Conservation (phyloP, 2,329 filamentous ascomycete species). For the Hypoxylon sp. region DNA sequence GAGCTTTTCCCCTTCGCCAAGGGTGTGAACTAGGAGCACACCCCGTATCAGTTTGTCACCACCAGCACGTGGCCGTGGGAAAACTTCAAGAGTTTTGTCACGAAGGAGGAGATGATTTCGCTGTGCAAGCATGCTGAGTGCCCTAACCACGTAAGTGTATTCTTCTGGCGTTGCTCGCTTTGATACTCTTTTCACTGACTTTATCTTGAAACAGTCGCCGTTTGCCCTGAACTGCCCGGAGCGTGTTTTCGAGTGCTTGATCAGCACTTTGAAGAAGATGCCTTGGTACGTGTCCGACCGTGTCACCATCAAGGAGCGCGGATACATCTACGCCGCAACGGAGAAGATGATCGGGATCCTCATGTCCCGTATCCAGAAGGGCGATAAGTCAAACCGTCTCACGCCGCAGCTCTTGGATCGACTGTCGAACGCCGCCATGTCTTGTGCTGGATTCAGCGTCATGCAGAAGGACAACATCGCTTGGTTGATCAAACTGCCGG, state of each 20-base stretch:
- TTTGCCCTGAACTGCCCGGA: constrained; percentile 74
- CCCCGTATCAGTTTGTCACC: constrained; percentile 58
- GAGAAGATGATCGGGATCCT: constrained; percentile 66
- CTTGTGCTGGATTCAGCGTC: constrained; percentile 73
- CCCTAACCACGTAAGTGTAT: constrained; percentile 70
- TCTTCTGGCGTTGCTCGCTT: constrained; percentile 20
- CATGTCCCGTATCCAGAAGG: constrained; percentile 37
- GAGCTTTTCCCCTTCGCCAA: constrained; percentile 72
- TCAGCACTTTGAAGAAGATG: constrained; percentile 74
- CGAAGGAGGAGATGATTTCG: constrained; percentile 74
- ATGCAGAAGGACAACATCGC: constrained; percentile 74
- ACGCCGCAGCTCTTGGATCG: constrained; percentile 69
- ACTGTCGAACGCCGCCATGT: constrained; percentile 66
- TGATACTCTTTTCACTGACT: constrained; percentile 27
- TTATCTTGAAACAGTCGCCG: constrained; percentile 62
- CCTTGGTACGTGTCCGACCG: constrained; percentile 72
- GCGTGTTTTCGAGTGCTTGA: constrained; percentile 75
- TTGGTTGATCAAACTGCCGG: constrained; percentile 57
- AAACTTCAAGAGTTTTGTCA: constrained; percentile 73
- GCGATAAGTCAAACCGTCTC: constrained; percentile 61
- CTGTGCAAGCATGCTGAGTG: constrained; percentile 74
- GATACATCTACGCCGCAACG: constrained; percentile 67
- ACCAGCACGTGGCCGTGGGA: constrained; percentile 61
- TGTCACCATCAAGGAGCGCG: constrained; percentile 72
- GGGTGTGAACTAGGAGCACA: constrained; percentile 68